These are phyloP conservation scores for Debaryomyces sp. DNA, from an alignment of 1,139 yeast genomes.

Conservation along the genomic window DNA sequence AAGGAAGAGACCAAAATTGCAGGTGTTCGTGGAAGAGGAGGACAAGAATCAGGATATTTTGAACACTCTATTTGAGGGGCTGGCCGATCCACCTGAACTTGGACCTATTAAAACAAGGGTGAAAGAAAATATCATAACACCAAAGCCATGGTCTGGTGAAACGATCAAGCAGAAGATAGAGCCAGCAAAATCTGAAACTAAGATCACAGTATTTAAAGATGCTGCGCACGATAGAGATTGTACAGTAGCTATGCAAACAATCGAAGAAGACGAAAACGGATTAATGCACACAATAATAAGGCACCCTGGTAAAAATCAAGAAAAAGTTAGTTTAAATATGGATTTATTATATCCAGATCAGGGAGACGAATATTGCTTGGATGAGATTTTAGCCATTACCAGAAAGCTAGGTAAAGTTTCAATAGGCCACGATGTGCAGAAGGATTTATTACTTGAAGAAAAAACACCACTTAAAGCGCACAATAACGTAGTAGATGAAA, in stretches of 20 bases:
- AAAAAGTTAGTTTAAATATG: constrained; percentile 64
- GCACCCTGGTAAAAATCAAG: constrained; percentile 63
- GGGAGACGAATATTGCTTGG: constrained; percentile 54
- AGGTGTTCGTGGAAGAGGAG: constrained; percentile 32
- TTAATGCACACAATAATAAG: constrained; percentile 50
- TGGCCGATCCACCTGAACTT: constrained; percentile 28
- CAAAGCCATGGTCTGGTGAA: constrained; percentile 74
- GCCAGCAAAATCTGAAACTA: constrained; percentile 17
- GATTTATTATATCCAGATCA: constrained; percentile 53
- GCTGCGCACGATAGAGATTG: constrained; percentile 29
- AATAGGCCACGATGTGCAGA: background rate
- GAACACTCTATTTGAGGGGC: constrained; percentile 29
- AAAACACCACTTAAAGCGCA: background rate
- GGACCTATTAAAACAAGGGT: constrained; percentile 54
- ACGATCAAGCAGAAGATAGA: constrained; percentile 41
- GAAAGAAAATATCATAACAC: constrained; percentile 64
- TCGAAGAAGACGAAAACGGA: constrained; percentile 15
- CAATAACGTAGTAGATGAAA: background rate
- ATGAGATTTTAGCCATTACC: constrained; percentile 56
- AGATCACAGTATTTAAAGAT: constrained; percentile 38
- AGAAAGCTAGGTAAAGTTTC: constrained; percentile 5
- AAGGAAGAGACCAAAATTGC: constrained; percentile 30
- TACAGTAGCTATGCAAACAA: constrained; percentile 12
- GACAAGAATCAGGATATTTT: constrained; percentile 31
- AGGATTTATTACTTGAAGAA: background rate